phyloP scores from a whole-genome alignment of 1,139 yeast genomes.

The Lodderomyces pseudojiufengensis region DNA sequence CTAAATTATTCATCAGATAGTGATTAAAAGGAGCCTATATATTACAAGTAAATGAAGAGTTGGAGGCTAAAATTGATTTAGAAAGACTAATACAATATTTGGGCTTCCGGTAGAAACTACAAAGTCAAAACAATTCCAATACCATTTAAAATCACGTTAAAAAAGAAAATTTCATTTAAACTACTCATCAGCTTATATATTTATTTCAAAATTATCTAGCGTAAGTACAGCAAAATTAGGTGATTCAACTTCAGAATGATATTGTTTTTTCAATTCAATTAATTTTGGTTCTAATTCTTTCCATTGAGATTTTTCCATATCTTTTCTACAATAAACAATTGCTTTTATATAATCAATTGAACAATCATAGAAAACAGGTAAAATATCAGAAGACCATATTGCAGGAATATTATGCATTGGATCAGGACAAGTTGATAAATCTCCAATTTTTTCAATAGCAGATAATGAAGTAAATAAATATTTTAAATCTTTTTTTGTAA shows the following conservation, averaged over 20 bases:
- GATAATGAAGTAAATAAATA: slow-evolving; percentile 52
- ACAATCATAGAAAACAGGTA: slow-evolving; percentile 60
- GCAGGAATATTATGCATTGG: slow-evolving; percentile 47
- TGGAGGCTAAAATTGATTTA: slow-evolving; percentile 38
- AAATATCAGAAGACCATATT: slow-evolving; percentile 54
- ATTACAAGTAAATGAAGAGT: slow-evolving; percentile 58
- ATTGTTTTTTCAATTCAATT: slow-evolving; percentile 28
- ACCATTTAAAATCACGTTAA: slow-evolving; percentile 51
- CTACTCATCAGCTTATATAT: slow-evolving; percentile 4
- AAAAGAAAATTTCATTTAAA: too few species aligned
- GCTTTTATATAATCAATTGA: slow-evolving; percentile 65
- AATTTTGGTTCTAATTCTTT: slow-evolving; percentile 28
- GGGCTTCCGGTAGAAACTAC: too few species aligned
- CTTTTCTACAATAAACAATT: slow-evolving; percentile 42
- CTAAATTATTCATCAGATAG: too few species aligned
- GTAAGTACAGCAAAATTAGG: slow-evolving; percentile 33
- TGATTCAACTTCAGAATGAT: slow-evolving; percentile 33
- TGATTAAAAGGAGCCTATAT: too few species aligned
- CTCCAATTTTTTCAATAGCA: slow-evolving; percentile 68
- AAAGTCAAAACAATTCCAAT: too few species aligned
- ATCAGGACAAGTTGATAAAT: slow-evolving; percentile 56
- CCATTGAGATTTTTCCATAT: slow-evolving; percentile 35
- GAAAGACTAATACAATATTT: slow-evolving; percentile 36
- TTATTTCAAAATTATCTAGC: slow-evolving; percentile 33
- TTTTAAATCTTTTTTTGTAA: slow-evolving; percentile 43